A percentile compares a stretch with the other conserved stretches of the same genome.
These are phyloP conservation scores for Hippophae rhamnoides DNA, from an alignment of 306 rosid genomes.

Conservation along the genomic window DNA sequence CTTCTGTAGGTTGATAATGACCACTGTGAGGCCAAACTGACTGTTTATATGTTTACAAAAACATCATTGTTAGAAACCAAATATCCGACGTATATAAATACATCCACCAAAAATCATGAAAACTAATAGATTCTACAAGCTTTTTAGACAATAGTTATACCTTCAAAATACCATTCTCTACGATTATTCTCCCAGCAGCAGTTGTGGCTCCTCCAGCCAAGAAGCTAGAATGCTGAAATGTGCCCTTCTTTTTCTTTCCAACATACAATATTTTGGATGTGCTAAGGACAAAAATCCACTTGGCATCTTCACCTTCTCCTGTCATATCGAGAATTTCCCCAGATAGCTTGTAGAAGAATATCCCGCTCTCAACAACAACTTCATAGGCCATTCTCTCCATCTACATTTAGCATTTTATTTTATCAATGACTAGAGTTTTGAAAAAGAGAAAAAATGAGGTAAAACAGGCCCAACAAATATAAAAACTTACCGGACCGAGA, in stretches of 20 bases:
- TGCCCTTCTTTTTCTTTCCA: constrained; percentile 89
- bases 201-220: constrained; percentile 99
- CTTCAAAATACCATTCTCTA: constrained; percentile 77
- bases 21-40: constrained; percentile 99
- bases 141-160: constrained; percentile 23
- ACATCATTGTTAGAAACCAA: constrained; percentile 11
- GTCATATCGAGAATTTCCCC: constrained; percentile 59
- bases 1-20: constrained; percentile 83
- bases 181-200: constrained; percentile 89
- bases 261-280: constrained; percentile 70
- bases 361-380: constrained; percentile 71
- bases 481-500: constrained; percentile 83
- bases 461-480: constrained; percentile 5
- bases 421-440: constrained; percentile 6
- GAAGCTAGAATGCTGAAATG: constrained; percentile 97
- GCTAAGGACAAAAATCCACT: constrained; percentile 97
- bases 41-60: constrained; percentile 39
- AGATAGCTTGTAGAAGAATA: constrained; percentile 61
- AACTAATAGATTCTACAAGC: neutral
- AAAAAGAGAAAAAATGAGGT: neutral
- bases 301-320: constrained; percentile 39
- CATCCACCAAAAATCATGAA: neutral
- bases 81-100: constrained; percentile 7
- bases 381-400: constrained; percentile 90
- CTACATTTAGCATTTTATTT: constrained; percentile 28